Base-by-base conservation (phyloP, 2,329 filamentous ascomycete genomes). In the Nigrograna mackinnonii region DNA sequence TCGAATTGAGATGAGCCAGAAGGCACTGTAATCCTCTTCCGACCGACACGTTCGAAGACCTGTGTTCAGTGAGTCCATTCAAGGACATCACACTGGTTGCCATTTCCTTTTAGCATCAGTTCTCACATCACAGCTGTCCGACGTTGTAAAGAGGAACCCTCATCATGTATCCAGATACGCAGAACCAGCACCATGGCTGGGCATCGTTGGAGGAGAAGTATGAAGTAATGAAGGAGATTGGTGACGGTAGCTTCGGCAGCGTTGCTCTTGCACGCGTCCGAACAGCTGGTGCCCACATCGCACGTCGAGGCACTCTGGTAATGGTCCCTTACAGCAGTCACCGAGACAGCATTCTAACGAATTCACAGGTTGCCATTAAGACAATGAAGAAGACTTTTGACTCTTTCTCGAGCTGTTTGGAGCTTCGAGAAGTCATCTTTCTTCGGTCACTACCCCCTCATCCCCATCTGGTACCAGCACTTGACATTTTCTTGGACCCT, bases 361-460 rank as follows among this genome's bases (percentile, higher is more conserved):
- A 46, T n/a, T 52, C 39, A 42, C 46, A 97, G 94, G 88, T 99
- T 60, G 94, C 94, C 32, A 96, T 99, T 74, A 99, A 99, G 75
- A 97, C 94, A 5, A 99, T 99, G 94, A 99, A 99, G 80, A 99
- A 99, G 82, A 91, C 87, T 0, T 99, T 97, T 60, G 91, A 97
- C 58, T 95, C 89, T 2, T 91, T 96, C 64, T 76, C 82, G 13
- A 87, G 91, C 39, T 99, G 94, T 68, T 74, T 96, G 51, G 94
- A 99, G 70, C 82, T 99, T 40, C 86, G 94, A 49, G 94, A 99
- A 70, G 94, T 99, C 53, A 94, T 99, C 66, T 99, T 99, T 72
- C 77, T 99, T 35, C 86, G 90, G 62, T 92, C 91, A 9, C 77
- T 99, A 13, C 94, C 94, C 2, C 77, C 82, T 33, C 94, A 99